These are phyloP conservation scores for Monosporascus cannonballus DNA, from an alignment of 2,329 filamentous ascomycete genomes.

Conservation along the genomic window DNA sequence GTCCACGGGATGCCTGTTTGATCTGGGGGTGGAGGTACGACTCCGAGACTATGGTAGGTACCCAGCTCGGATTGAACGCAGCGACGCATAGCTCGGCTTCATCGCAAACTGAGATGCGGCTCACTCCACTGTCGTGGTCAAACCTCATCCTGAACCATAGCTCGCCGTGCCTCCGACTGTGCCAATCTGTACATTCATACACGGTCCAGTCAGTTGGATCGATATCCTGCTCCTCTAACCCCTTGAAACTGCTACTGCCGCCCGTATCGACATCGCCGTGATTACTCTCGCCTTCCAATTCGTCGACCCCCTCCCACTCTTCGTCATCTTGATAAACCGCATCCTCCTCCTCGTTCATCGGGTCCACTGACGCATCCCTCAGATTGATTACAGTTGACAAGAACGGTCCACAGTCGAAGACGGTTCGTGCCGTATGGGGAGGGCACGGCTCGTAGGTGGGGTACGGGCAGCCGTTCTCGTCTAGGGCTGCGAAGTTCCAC, in stretches of 20 bases:
- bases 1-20: not conserved
- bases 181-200: not conserved
- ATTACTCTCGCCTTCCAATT: not conserved
- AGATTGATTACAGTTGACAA: not conserved
- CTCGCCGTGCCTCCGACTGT: not conserved
- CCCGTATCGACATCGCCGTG: not conserved
- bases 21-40: not conserved
- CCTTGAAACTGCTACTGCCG: not conserved
- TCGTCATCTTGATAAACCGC: not conserved
- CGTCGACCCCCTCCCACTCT: not conserved
- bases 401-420: slow-evolving; percentile 1
- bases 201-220: not conserved
- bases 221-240: not conserved
- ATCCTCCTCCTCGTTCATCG: not conserved
- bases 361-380: not conserved
- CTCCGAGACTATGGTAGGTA: slow-evolving; percentile 1
- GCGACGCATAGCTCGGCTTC: not conserved
- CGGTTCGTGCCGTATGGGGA: not conserved
- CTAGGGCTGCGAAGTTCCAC: not conserved
- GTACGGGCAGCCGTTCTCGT: not conserved
- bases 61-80: not conserved
- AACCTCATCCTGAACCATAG: not conserved
- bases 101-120: not conserved
- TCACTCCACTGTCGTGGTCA: not conserved
- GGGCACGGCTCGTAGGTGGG: not conserved